Conservation (phyloP, 169 alveolate genomes). For the Plasmodium blacklocki region DNA sequence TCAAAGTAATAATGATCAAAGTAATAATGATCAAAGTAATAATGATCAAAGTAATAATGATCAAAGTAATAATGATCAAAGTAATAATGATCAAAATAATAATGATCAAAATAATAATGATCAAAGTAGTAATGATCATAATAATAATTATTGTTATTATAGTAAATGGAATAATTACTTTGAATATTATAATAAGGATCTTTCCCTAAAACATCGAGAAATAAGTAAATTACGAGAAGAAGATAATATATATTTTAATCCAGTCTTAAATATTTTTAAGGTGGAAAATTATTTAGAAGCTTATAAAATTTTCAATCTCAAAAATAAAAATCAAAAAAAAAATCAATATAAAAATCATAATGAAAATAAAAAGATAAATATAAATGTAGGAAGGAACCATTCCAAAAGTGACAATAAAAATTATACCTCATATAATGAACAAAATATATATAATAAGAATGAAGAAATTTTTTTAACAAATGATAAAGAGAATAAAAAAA, state of each 20-base stretch:
- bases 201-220: not conserved
- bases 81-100: not conserved
- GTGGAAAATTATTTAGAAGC: slow-evolving; percentile 74
- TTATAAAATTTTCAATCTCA: slow-evolving; percentile 18
- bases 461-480: not conserved
- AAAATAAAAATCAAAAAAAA: not conserved
- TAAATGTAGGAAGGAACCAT: too few relatives aligned
- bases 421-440: not conserved
- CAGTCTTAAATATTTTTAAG: slow-evolving; percentile 55
- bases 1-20: not conserved
- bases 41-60: not conserved
- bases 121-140: too few relatives aligned
- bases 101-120: too few relatives aligned
- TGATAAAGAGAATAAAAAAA: not conserved
- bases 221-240: slow-evolving; percentile 15
- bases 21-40: not conserved
- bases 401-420: too few relatives aligned
- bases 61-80: not conserved
- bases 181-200: not conserved
- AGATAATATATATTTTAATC: slow-evolving; percentile 30
- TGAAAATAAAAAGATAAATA: too few relatives aligned
- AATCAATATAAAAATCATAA: not conserved
- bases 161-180: not conserved
- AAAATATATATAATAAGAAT: not conserved
- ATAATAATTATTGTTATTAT: not conserved